Conservation (phyloP, 352 stramenopile species). For the Nothophytophthora sp. region DNA sequence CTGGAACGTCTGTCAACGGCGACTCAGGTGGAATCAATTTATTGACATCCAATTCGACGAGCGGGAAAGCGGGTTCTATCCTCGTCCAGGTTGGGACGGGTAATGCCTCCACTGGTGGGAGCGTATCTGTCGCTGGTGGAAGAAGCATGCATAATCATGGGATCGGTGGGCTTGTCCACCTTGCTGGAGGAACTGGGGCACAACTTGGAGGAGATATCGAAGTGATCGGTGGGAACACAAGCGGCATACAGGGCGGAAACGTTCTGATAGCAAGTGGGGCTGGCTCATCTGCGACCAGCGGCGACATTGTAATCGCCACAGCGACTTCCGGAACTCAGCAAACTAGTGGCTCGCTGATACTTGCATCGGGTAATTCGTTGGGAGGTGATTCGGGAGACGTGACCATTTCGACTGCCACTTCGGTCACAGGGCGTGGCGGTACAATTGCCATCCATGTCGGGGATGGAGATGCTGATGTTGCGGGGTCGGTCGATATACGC, state of each 20-base stretch:
- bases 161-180: background rate
- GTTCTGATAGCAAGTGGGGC: background rate
- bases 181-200: background rate
- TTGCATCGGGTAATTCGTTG: background rate
- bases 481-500: conserved; percentile 5
- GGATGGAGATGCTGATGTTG: conserved; percentile 1
- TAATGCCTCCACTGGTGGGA: background rate
- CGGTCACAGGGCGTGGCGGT: background rate
- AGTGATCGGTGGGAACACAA: background rate
- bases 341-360: background rate
- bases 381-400: too few relatives aligned
- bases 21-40: conserved; percentile 5
- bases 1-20: conserved; percentile 2
- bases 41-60: conserved; percentile 1
- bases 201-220: background rate
- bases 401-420: too few relatives aligned
- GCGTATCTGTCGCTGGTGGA: background rate
- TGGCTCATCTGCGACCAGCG: background rate
- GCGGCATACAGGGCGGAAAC: background rate
- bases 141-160: background rate
- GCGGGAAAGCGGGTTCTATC: background rate
- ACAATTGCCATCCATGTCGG: conserved; percentile 4
- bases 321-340: background rate
- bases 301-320: background rate
- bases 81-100: background rate